A percentile compares a stretch with the other conserved stretches of the same genome.
These are phyloP conservation scores for Pyrenochaeta sp. DNA, from an alignment of 2,329 filamentous ascomycete genomes.

Conservation along the genomic window DNA sequence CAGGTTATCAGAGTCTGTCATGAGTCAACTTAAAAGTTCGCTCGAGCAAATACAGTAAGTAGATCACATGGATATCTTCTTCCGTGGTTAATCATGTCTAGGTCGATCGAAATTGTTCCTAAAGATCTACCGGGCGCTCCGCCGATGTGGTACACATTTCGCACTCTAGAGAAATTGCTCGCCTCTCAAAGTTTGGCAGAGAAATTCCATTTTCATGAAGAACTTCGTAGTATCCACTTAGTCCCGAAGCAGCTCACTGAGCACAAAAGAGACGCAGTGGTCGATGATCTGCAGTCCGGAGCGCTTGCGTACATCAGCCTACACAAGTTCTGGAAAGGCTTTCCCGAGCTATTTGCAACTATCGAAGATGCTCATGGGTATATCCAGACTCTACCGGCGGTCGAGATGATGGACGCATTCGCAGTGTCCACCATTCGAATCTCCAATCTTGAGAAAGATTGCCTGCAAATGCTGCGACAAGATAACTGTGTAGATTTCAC, in stretches of 20 bases:
- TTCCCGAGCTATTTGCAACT: constrained; percentile 23
- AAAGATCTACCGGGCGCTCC: constrained; percentile 29
- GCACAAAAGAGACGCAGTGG: constrained; percentile 23
- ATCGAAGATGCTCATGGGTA: constrained; percentile 22
- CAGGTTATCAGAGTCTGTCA: constrained; percentile 13
- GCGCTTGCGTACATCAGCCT: constrained; percentile 32
- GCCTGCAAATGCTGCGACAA: constrained; percentile 19
- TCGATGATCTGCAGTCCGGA: constrained; percentile 30
- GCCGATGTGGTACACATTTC: constrained; percentile 34
- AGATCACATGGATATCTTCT: neutral
- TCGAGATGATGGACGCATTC: constrained; percentile 23
- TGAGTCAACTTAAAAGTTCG: constrained; percentile 14
- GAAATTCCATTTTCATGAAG: constrained; percentile 25
- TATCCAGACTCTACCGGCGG: constrained; percentile 15
- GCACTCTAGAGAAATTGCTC: constrained; percentile 17
- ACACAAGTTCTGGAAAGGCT: constrained; percentile 22
- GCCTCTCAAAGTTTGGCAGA: constrained; percentile 12
- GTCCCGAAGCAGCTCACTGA: constrained; percentile 32
- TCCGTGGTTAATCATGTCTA: constrained; percentile 10
- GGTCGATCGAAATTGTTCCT: constrained; percentile 23
- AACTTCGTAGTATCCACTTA: constrained; percentile 21
- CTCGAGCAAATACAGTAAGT: constrained; percentile 27
- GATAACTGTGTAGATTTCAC: constrained; percentile 31
- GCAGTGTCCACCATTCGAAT: constrained; percentile 39
- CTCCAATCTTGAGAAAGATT: constrained; percentile 21